Evolutionary conservation across 441 rosid genomes (phyloP).

Genomic region (Pelargonium myrrhifolium): DNA sequence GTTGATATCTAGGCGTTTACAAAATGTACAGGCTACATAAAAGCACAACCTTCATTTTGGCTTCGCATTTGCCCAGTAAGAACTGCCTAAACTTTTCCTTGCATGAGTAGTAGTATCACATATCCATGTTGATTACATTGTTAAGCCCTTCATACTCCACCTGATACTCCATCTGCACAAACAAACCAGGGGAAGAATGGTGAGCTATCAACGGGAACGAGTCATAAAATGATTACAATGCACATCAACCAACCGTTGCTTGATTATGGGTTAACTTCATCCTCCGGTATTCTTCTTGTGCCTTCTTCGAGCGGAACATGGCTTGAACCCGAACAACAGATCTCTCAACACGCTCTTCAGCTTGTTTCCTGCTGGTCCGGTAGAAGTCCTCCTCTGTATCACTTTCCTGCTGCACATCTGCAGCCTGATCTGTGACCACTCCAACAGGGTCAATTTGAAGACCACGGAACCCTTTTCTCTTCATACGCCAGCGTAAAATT

Average conservation of each 20-base stretch:
- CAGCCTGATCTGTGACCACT: constrained; percentile 17
- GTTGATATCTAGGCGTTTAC: constrained; percentile 24
- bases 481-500: constrained; percentile 85
- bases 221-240: not conserved
- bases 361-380: constrained; percentile 70
- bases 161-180: constrained; percentile 47
- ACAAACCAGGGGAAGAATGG: not conserved
- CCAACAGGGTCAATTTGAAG: constrained; percentile 42
- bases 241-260: constrained; percentile 52
- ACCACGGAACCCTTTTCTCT: constrained; percentile 91
- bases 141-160: constrained; percentile 20
- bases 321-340: constrained; percentile 82
- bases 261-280: constrained; percentile 61
- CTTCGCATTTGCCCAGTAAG: no score
- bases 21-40: constrained; percentile 20
- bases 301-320: constrained; percentile 96
- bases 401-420: constrained; percentile 29
- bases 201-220: not conserved
- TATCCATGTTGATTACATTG: constrained; percentile 22
- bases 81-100: no score
- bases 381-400: constrained; percentile 72
- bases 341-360: constrained; percentile 82
- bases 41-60: not conserved
- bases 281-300: constrained; percentile 79
- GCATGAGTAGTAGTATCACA: constrained; percentile 10